Evolutionary conservation across 345 rosid species (phyloP).

Genomic region (Barbarea vulgaris): DNA sequence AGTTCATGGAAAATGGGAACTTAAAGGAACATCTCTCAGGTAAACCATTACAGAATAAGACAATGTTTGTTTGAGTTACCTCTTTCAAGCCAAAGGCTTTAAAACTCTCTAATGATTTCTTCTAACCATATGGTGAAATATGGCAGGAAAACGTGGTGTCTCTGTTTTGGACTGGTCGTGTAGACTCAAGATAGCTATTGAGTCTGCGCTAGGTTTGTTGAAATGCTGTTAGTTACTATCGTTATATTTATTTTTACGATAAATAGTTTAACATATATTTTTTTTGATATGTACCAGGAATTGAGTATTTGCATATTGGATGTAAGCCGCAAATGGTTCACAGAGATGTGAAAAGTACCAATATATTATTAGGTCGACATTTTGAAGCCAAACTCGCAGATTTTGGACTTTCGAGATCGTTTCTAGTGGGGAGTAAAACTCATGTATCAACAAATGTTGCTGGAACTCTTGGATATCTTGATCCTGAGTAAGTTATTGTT

Average conservation of each 20-base stretch:
- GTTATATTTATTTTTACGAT: not conserved
- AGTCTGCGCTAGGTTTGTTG: conserved; percentile 46
- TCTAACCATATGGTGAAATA: not conserved
- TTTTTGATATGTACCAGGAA: conserved; percentile 24
- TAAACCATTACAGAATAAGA: not conserved
- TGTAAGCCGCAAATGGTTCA: conserved; percentile 52
- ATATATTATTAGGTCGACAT: conserved; percentile 42
- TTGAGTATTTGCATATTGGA: conserved; percentile 53
- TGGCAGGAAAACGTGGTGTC: conserved; percentile 24
- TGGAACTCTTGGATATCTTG: conserved; percentile 49
- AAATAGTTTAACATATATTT: not conserved
- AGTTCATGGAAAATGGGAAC: conserved; percentile 54
- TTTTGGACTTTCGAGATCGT: conserved; percentile 50
- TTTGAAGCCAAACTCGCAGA: conserved; percentile 51
- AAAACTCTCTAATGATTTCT: not conserved
- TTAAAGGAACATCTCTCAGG: conserved; percentile 48
- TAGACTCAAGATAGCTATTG: conserved; percentile 46
- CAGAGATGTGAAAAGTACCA: conserved; percentile 53
- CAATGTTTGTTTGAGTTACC: not conserved
- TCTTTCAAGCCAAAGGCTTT: not conserved
- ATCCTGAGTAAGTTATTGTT: conserved; percentile 46
- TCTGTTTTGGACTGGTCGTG: conserved; percentile 41
- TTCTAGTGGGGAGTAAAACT: conserved; percentile 31
- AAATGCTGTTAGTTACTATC: not conserved
- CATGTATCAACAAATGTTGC: conserved; percentile 36